Evolutionary conservation across 805 yeast genomes (phyloP), one percentile per base, ranked within the genome.

Genomic region (Saccharomycopsis sp.): DNA sequence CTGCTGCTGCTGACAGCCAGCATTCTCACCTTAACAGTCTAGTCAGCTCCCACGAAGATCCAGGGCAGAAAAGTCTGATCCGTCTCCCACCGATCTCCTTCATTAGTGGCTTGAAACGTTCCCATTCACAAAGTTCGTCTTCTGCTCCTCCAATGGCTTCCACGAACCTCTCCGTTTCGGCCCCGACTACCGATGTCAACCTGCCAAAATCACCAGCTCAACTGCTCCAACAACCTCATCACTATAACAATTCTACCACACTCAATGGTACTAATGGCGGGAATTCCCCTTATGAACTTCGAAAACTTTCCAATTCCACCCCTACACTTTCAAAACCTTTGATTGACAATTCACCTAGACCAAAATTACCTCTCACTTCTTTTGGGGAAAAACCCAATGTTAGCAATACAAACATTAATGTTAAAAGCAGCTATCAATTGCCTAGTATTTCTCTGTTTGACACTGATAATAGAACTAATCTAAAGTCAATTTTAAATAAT

Each of bases 31-130:
- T n/a, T n/a, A n/a, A n/a, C n/a, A n/a, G n/a, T n/a, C n/a, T n/a
- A n/a, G n/a, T n/a, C n/a, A n/a, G n/a, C n/a, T n/a, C n/a, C n/a
- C n/a, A n/a, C n/a, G n/a, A n/a, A n/a, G n/a, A n/a, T n/a, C n/a
- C n/a, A n/a, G n/a, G n/a, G n/a, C n/a, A n/a, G n/a, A n/a, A n/a
- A n/a, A n/a, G n/a, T n/a, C n/a, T n/a, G n/a, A n/a, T n/a, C n/a
- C 55, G 62, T 31, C 49, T 64, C 9, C 69, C 70, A 9, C 67
- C 69, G 1, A 60, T 64, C 13, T 63, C 68, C 0, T 61, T 64
- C 36, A 50, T 57, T 10, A 48, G 51, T 13, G 49, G 45, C 10
- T 31, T 50, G 13, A 46, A 49, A 13, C 34, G 34, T 23, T 28
- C 40, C 18, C 26, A 31, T 25, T 21, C 28, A 15, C n/a, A 36